Evolutionary conservation across 2,329 filamentous ascomycete species (phyloP).

Genomic region (Ascochyta clinopodiicola): DNA sequence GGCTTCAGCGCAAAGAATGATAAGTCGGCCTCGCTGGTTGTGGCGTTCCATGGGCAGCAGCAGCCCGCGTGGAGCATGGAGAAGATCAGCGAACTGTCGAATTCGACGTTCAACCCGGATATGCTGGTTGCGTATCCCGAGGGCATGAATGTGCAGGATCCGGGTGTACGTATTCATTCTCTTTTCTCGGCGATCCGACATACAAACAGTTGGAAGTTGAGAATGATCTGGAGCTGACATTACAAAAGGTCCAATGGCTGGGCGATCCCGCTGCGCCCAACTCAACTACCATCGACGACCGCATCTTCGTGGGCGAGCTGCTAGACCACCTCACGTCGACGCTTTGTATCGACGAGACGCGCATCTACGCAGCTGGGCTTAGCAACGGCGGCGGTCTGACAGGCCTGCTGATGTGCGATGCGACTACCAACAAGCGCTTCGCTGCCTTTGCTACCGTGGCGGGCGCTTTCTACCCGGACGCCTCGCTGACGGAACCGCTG

Average conservation of each 20-base stretch:
- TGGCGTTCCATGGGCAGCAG: constrained; percentile 28
- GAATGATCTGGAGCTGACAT: neutral
- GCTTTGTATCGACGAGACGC: constrained; percentile 53
- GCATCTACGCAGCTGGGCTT: constrained; percentile 57
- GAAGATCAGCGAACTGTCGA: constrained; percentile 27
- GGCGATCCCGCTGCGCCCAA: constrained; percentile 48
- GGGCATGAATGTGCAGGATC: constrained; percentile 24
- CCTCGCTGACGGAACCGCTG: constrained; percentile 22
- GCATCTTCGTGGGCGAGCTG: constrained; percentile 53
- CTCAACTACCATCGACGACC: constrained; percentile 48
- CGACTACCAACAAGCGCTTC: constrained; percentile 47
- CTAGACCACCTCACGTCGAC: constrained; percentile 44
- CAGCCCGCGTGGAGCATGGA: constrained; percentile 32
- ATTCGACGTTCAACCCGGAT: constrained; percentile 25
- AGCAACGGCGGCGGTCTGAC: constrained; percentile 62
- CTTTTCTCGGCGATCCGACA: neutral
- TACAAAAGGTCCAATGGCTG: constrained; percentile 45
- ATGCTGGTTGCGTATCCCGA: constrained; percentile 31
- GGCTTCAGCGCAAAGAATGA: constrained; percentile 21
- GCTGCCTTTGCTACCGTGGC: constrained; percentile 57
- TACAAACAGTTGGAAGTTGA: no score
- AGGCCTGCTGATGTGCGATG: constrained; percentile 55
- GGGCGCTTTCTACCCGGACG: constrained; percentile 52
- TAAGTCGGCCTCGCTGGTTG: constrained; percentile 22
- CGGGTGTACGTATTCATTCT: constrained; percentile 23